phyloP scores from a whole-genome alignment of 768 basidiomycete species.

The Phlegmacium glaucopus region DNA sequence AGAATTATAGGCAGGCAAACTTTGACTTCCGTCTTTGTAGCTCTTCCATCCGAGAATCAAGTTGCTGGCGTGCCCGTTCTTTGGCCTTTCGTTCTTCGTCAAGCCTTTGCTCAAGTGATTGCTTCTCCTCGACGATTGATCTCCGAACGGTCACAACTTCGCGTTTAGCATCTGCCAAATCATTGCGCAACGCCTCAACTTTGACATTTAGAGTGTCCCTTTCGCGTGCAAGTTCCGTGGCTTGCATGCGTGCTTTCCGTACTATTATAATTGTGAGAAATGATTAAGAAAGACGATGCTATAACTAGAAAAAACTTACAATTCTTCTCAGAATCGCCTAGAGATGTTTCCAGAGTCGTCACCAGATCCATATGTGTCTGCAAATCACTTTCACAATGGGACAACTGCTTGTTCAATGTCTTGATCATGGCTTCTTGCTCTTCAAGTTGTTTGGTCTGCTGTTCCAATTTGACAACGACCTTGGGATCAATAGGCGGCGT shows the following conservation, averaged over 20 bases:
- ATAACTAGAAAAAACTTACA: conserved; percentile 47
- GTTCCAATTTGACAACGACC: conserved; percentile 55
- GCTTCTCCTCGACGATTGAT: conserved; percentile 87
- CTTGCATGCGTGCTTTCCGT: conserved; percentile 92
- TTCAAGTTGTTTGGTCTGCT: conserved; percentile 70
- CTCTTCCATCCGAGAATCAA: conserved; percentile 87
- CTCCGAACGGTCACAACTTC: conserved; percentile 75
- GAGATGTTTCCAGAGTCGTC: conserved; percentile 75
- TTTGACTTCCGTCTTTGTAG: conserved; percentile 84
- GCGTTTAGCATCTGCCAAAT: conserved; percentile 74
- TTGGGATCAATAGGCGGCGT: conserved; percentile 52
- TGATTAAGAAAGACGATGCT: background rate
- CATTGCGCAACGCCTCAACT: conserved; percentile 62
- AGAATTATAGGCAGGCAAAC: conserved; percentile 77
- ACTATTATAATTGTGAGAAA: conserved; percentile 40
- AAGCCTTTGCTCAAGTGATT: conserved; percentile 75
- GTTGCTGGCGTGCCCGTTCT: conserved; percentile 83
- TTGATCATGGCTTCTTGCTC: conserved; percentile 92
- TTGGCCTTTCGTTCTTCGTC: conserved; percentile 89
- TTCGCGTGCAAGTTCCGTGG: conserved; percentile 84
- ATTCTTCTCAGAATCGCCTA: conserved; percentile 92
- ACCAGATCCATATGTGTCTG: conserved; percentile 92
- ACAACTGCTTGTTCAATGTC: conserved; percentile 88
- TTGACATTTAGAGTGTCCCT: conserved; percentile 71
- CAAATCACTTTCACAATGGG: conserved; percentile 90